phyloP scores from a whole-genome alignment of 83 land plant species.

The Thuja plicata region DNA sequence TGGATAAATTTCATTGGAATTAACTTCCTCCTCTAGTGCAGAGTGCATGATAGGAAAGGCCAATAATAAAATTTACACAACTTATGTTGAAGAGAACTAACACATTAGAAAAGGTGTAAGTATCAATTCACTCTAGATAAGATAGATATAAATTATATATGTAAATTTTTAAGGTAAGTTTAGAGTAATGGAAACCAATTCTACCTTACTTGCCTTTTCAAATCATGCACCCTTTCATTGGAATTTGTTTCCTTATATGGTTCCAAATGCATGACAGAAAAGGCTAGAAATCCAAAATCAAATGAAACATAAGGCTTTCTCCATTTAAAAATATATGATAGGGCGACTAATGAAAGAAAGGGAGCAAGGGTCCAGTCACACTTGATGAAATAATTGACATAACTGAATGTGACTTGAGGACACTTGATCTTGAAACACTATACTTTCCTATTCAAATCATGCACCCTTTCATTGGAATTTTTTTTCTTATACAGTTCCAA shows the following conservation, averaged over 20 bases:
- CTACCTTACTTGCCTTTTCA: neutral
- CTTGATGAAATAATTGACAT: no score
- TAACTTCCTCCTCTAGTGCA: neutral
- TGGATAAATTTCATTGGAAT: neutral
- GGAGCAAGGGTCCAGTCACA: no score
- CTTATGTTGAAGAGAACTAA: neutral
- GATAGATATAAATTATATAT: neutral
- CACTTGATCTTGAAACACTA: no score
- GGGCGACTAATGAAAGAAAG: no score
- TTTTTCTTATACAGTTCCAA: neutral
- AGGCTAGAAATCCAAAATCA: neutral
- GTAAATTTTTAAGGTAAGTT: neutral
- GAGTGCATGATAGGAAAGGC: neutral
- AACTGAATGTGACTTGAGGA: no score
- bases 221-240: neutral
- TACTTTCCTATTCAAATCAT: neutral
- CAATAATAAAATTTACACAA: slow-evolving; percentile 3
- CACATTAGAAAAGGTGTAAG: neutral
- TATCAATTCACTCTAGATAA: neutral
- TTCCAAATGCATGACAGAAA: neutral
- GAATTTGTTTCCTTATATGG: neutral
- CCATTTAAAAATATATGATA: neutral
- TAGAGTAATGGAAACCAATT: neutral
- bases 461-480: neutral
- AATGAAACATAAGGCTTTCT: neutral